Base-by-base conservation (phyloP, 73 alveolate genomes). In the Stentor coeruleus region DNA sequence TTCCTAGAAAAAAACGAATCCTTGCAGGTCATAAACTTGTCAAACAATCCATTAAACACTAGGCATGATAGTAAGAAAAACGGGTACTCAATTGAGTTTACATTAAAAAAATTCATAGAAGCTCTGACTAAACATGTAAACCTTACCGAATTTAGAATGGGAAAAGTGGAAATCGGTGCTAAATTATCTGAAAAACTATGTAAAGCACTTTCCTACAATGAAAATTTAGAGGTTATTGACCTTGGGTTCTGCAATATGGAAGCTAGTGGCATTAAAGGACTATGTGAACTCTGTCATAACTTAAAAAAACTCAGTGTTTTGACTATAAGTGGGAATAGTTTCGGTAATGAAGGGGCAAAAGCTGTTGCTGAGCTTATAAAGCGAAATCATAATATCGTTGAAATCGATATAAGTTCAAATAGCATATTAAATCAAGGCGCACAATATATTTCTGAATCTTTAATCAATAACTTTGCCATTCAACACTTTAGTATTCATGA, bases 351-450 rank as follows among this genome's bases (percentile, higher is more conserved):
- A 38, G 83, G 81, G 0, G 83, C 83, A 37, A 14, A 20, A 36
- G 15, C 33, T n/a, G 38, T 2, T 20, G 83, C 83, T 37, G 58
- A 35, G 14, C 83, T 75, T 37, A 75, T 75, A 31, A 35, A 38
- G 38, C 33, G n/a, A 1, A 75, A 35, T 2, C 77, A 15, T 0
- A 31, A 15, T n/a, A n/a, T 75, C 26, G 59, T 75, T 20, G 83
- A 75, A 2, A 35, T 75, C 26, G 83, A 40, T n/a, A 14, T 75
- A 14, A 35, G n/a, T 14, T 20, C 0, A 1, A 75, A 75, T 75
- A 35, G 39, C 77, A 75, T 75, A 20, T 75, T 33, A 33, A 75
- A 75, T n/a, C 35, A 20, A 36, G 83, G 83, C 0, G 83, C 74
- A 1, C 20, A 36, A 38, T 75, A 75, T 15, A 14, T 75, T 26